Percentiles rank a stretch among this genome's conserved stretches.
phyloP scores from a whole-genome alignment of 345 rosid species.

The Linum usitatissimum region DNA sequence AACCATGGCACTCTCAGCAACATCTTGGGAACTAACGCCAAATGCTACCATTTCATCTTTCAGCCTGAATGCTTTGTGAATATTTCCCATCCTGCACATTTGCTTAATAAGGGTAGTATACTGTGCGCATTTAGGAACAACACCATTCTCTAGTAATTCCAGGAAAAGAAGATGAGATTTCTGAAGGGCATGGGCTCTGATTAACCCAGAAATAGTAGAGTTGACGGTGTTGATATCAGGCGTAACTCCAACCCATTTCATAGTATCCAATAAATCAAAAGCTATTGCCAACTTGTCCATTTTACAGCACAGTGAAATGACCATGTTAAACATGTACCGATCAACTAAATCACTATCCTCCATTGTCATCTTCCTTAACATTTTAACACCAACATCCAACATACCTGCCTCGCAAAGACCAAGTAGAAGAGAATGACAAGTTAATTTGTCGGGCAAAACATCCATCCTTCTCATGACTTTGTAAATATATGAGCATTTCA shows the following conservation, averaged over 20 bases:
- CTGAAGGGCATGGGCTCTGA: slow-evolving; percentile 34
- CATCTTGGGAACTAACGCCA: slow-evolving; percentile 32
- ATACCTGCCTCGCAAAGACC: slow-evolving; percentile 51
- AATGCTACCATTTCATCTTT: slow-evolving; percentile 56
- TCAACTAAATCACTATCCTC: slow-evolving; percentile 39
- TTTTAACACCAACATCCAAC: slow-evolving; percentile 53
- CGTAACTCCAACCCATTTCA: slow-evolving; percentile 36
- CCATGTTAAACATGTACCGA: slow-evolving; percentile 42
- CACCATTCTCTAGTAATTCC: slow-evolving; percentile 48
- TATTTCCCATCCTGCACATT: slow-evolving; percentile 55
- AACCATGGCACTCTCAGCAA: slow-evolving; percentile 83
- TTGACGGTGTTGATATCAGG: slow-evolving; percentile 33
- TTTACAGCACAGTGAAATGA: slow-evolving; percentile 45
- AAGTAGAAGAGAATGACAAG: slow-evolving; percentile 60
- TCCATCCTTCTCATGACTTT: slow-evolving; percentile 36
- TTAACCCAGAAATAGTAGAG: slow-evolving; percentile 39
- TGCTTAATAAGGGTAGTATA: slow-evolving; percentile 49
- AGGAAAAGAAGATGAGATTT: slow-evolving; percentile 46
- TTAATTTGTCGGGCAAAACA: slow-evolving; percentile 46
- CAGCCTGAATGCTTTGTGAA: slow-evolving; percentile 46
- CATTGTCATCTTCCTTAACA: slow-evolving; percentile 44
- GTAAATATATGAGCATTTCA: slow-evolving; percentile 33
- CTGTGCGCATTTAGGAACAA: slow-evolving; percentile 32
- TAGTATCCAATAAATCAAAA: slow-evolving; percentile 42
- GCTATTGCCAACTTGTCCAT: slow-evolving; percentile 29